Base-by-base conservation (phyloP, 768 basidiomycete species). In the Termitomyces sp. region DNA sequence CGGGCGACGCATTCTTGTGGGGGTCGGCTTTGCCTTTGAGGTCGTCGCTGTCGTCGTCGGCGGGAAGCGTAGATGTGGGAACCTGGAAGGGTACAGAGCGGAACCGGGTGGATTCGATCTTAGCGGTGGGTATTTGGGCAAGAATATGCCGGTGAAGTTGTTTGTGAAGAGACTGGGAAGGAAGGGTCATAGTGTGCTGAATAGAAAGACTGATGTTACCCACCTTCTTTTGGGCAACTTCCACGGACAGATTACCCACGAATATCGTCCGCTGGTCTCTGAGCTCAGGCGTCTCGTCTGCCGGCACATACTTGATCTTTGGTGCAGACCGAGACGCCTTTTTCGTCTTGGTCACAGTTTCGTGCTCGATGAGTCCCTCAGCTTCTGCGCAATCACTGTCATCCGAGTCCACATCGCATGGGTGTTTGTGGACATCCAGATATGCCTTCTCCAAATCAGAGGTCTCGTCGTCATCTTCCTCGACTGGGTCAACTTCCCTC, bases 31-130 rank as follows among this genome's bases (percentile, higher is more conserved):
- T 72, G 46, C 71, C 71, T 50, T 67, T 66, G 40, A 70, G 69
- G 20, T 70, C 68, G 30, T 80, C 74, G 50, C 72, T 69, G 35
- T 77, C 69, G 0, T 80, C 74, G 48, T 73, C 69, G 36, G 77
- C 69, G 0, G 84, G 79, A 18, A 87, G 76, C 62, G 84, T 80
- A 12, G 87, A 71, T 0, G 93, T 93, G 10, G 96, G 92, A 0
- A 80, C 80, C 62, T 91, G 86, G 77, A 98, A 98, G 1, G 95
- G 88, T 52, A 97, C 82, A 16, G 95, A 97, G 54, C 96, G 92
- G 79, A 96, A 97, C 46, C 96, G 92, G 28, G 86, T 82, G 5
- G 94, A 95, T 68, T 98, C 96, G 63, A 97, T 88, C 75, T 90
- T 93, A 55, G 91, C 85, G 0, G 79, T 72, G 3, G 91, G 86